A percentile compares a stretch with the other conserved stretches of the same genome.
Conservation (phyloP, 2,329 filamentous ascomycete genomes). For the Apiospora pterosperma region DNA sequence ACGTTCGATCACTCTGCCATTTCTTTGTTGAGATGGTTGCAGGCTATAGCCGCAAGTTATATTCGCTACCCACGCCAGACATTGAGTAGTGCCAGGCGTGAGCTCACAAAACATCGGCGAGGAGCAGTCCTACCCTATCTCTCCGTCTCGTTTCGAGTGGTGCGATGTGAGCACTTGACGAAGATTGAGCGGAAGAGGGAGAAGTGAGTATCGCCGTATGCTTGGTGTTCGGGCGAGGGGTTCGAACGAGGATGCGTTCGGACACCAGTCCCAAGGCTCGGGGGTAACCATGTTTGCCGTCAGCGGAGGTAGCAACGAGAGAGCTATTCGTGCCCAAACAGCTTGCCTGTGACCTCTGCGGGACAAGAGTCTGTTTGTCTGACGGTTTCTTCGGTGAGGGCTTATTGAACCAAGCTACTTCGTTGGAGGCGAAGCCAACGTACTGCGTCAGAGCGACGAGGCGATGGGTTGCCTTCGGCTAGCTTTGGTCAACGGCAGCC, state of each 20-base stretch:
- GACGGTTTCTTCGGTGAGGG: background rate
- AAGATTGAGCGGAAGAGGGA: background rate
- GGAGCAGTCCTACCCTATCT: background rate
- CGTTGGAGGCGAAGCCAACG: background rate
- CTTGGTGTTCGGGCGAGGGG: background rate
- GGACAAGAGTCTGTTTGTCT: background rate
- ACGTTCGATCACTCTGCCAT: background rate
- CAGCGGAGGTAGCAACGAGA: background rate
- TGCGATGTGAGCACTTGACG: background rate
- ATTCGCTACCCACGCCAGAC: background rate
- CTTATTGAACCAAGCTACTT: background rate
- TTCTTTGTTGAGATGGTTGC: background rate
- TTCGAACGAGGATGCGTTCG: background rate
- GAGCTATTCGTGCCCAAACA: background rate
- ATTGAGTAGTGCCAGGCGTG: background rate
- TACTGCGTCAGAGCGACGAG: background rate
- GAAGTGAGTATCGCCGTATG: background rate
- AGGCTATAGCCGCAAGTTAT: background rate
- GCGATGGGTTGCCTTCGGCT: background rate
- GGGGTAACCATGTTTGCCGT: background rate
- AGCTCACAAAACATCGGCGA: background rate
- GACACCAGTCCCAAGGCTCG: background rate
- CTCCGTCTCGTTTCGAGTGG: background rate
- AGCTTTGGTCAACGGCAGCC: background rate
- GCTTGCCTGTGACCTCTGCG: background rate